Evolutionary conservation across 163 green algal species (phyloP).

Genomic region (Volvox carteri): DNA sequence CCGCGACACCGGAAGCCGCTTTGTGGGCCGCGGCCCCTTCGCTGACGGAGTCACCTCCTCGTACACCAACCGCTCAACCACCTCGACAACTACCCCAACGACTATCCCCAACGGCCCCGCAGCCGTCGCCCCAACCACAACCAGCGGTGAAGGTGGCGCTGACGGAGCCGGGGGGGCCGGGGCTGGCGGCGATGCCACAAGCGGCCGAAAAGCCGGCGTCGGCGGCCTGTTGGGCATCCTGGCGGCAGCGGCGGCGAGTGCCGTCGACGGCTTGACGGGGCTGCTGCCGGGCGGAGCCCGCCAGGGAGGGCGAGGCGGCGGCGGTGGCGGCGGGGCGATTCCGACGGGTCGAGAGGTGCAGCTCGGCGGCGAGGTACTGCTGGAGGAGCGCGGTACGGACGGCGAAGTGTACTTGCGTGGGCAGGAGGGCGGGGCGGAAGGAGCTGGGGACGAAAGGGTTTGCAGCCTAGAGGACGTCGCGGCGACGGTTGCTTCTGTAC

Average conservation of each 20-base stretch:
- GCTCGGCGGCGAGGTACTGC: slow-evolving; percentile 20
- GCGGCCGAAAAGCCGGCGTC: neutral
- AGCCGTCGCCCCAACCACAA: neutral
- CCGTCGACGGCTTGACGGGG: slow-evolving; percentile 20
- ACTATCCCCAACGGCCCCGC: neutral
- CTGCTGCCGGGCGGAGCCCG: slow-evolving; percentile 20
- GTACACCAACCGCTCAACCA: neutral
- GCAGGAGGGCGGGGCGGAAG: neutral
- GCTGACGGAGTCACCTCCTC: no score
- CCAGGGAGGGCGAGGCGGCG: neutral
- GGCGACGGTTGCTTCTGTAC: neutral
- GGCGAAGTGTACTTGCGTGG: slow-evolving; percentile 42
- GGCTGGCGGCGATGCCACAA: no score
- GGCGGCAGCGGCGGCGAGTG: slow-evolving; percentile 26
- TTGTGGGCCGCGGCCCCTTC: neutral
- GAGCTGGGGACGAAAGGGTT: neutral
- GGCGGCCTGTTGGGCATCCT: slow-evolving; percentile 27
- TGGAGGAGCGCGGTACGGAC: slow-evolving; percentile 30
- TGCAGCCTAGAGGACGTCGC: no score
- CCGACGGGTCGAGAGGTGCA: neutral
- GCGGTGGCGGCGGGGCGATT: neutral
- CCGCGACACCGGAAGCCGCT: neutral
- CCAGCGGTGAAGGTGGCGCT: neutral
- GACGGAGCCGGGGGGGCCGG: neutral
- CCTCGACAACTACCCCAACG: neutral